Evolutionary conservation across 2,329 filamentous ascomycete species (phyloP).

Genomic region (Colletotrichum destructivum): DNA sequence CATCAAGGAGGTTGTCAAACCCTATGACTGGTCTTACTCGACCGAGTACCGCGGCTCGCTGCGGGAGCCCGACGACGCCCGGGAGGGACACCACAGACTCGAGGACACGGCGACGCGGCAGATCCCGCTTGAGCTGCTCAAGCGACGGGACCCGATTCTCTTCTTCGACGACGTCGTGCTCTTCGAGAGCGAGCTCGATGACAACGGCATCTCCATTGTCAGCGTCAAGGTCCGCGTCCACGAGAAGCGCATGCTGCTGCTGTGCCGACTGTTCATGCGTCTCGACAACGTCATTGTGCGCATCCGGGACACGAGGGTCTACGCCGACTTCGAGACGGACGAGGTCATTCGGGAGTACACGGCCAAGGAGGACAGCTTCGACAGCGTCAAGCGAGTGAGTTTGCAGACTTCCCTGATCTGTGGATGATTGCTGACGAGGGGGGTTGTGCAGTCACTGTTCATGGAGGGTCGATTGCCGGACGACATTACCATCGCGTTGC

Average conservation of each 20-base stretch:
- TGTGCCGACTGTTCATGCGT: constrained; percentile 91
- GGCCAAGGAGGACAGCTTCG: constrained; percentile 86
- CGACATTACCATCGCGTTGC: constrained; percentile 81
- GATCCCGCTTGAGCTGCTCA: constrained; percentile 90
- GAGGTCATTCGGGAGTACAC: constrained; percentile 92
- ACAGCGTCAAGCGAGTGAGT: constrained; percentile 79
- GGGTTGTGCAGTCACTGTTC: constrained; percentile 60
- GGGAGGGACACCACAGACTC: background rate
- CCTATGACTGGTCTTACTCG: constrained; percentile 98
- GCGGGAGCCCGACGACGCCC: constrained; percentile 43
- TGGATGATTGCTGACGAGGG: constrained; percentile 43
- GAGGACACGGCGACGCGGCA: constrained; percentile 51
- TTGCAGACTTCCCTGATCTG: background rate
- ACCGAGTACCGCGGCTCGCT: constrained; percentile 87
- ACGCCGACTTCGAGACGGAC: constrained; percentile 86
- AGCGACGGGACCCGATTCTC: constrained; percentile 90
- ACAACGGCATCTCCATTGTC: constrained; percentile 94
- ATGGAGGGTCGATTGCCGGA: constrained; percentile 71
- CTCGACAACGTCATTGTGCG: constrained; percentile 91
- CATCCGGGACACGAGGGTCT: constrained; percentile 91
- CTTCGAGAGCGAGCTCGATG: constrained; percentile 97
- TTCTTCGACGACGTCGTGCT: constrained; percentile 98
- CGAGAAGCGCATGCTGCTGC: constrained; percentile 86
- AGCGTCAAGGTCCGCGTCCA: constrained; percentile 95
- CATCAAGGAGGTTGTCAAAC: constrained; percentile 94